Evolutionary conservation across 805 yeast species (phyloP).

Genomic region (Starmerella sirachaensis): DNA sequence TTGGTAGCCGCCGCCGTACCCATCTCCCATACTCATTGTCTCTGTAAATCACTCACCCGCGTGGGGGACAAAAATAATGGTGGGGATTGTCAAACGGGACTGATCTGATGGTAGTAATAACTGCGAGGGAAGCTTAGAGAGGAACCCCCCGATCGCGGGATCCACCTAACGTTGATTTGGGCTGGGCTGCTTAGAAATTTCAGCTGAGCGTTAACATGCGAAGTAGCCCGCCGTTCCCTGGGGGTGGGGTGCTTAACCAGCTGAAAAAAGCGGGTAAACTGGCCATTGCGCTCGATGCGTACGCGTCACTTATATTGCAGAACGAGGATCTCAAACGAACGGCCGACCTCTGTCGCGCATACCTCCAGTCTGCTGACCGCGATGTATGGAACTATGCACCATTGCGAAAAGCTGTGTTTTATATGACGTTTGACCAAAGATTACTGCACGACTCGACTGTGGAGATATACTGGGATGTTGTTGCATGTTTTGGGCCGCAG

Average conservation of each 20-base stretch:
- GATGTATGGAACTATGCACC: background rate
- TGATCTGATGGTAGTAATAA: no score
- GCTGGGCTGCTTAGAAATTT: constrained; percentile 5
- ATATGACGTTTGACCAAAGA: constrained; percentile 3
- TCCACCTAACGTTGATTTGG: no score
- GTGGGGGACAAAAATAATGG: no score
- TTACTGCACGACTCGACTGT: constrained; percentile 11
- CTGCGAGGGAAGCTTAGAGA: no score
- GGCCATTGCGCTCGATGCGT: constrained; percentile 3
- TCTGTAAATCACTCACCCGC: background rate
- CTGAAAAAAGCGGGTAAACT: background rate
- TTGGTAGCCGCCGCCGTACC: constrained; percentile 20
- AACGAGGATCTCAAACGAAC: background rate
- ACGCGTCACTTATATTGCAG: constrained; percentile 4
- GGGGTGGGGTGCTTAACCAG: background rate
- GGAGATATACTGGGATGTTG: constrained; percentile 24
- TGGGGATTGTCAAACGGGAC: no score
- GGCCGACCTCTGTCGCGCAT: constrained; percentile 7
- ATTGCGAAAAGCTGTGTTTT: constrained; percentile 15
- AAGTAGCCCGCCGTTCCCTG: constrained; percentile 3
- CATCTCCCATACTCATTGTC: constrained; percentile 19
- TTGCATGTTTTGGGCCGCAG: constrained; percentile 19
- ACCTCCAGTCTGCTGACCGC: background rate
- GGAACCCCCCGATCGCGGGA: no score
- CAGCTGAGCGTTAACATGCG: no score